Evolutionary conservation across 805 yeast genomes (phyloP).

Genomic region (Debaryomyces castellii): DNA sequence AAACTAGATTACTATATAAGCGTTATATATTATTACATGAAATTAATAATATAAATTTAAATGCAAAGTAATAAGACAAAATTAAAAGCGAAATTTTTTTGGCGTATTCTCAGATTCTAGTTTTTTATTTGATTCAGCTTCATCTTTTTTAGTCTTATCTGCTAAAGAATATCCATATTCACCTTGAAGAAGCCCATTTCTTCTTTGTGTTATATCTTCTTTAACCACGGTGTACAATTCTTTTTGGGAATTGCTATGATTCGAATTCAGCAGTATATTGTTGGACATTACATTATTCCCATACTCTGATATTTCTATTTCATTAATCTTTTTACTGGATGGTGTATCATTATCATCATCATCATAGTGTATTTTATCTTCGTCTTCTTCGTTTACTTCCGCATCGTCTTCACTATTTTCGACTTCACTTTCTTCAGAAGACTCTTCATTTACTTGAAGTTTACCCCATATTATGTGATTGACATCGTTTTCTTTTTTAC

Average conservation of each 20-base stretch:
- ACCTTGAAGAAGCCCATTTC: conserved; percentile 8
- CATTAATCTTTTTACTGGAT: neutral
- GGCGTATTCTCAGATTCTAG: neutral
- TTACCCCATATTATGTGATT: conserved; percentile 33
- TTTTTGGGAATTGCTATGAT: conserved; percentile 3
- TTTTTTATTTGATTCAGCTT: conserved; percentile 1
- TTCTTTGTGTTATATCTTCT: conserved; percentile 11
- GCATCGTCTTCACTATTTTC: conserved; percentile 57
- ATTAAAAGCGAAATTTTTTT: neutral
- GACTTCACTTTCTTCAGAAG: conserved; percentile 31
- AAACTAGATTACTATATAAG: no score
- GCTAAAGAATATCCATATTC: conserved; percentile 13
- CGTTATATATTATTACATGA: no score
- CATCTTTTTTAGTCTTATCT: neutral
- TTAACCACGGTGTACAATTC: conserved; percentile 21
- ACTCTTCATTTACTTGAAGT: conserved; percentile 28
- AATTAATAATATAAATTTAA: no score
- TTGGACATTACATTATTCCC: conserved; percentile 2
- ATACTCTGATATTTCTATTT: conserved; percentile 12
- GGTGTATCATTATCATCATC: conserved; percentile 38
- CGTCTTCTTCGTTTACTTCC: conserved; percentile 31
- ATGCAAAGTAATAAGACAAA: neutral
- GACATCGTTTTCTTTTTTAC: conserved; percentile 4
- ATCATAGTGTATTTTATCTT: conserved; percentile 7
- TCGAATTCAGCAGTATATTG: neutral